phyloP scores from a whole-genome alignment of 495 filamentous ascomycete species.

The Pseudevernia furfuracea region DNA sequence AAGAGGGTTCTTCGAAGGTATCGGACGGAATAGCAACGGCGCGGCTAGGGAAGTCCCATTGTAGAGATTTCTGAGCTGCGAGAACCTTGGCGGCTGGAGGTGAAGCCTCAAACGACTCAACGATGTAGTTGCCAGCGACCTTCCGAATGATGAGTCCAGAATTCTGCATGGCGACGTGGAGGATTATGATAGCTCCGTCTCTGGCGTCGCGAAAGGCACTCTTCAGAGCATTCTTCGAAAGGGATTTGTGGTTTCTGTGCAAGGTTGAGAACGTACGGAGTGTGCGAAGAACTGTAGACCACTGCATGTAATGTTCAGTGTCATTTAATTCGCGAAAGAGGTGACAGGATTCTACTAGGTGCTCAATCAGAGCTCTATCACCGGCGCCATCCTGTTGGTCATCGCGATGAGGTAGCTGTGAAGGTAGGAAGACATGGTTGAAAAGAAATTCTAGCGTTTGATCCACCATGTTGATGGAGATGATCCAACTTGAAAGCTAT shows the following conservation, averaged over 20 bases:
- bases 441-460: slow-evolving; percentile 18
- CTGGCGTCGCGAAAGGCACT: slow-evolving; percentile 7
- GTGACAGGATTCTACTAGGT: background rate
- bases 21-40: slow-evolving; percentile 35
- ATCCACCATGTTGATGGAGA: background rate
- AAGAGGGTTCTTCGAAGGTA: slow-evolving; percentile 35
- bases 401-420: slow-evolving; percentile 44
- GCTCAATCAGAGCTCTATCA: slow-evolving; percentile 6
- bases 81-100: slow-evolving; percentile 41
- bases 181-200: slow-evolving; percentile 21
- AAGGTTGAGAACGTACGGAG: slow-evolving; percentile 8
- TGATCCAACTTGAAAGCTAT: background rate
- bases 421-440: slow-evolving; percentile 56
- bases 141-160: slow-evolving; percentile 44
- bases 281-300: slow-evolving; percentile 4
- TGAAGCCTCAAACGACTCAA: slow-evolving; percentile 54
- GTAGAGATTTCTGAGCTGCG: slow-evolving; percentile 34
- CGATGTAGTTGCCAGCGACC: slow-evolving; percentile 28
- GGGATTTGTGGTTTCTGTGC: slow-evolving; percentile 10
- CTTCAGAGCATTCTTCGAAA: slow-evolving; percentile 29
- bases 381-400: slow-evolving; percentile 28
- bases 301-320: slow-evolving; percentile 1
- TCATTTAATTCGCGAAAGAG: background rate
- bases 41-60: slow-evolving; percentile 42
- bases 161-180: slow-evolving; percentile 49